A percentile compares a stretch with the other conserved stretches of the same genome.
These are phyloP conservation scores for Ganoderma meredithae DNA, from an alignment of 1,284 basidiomycete species.

Conservation along the genomic window DNA sequence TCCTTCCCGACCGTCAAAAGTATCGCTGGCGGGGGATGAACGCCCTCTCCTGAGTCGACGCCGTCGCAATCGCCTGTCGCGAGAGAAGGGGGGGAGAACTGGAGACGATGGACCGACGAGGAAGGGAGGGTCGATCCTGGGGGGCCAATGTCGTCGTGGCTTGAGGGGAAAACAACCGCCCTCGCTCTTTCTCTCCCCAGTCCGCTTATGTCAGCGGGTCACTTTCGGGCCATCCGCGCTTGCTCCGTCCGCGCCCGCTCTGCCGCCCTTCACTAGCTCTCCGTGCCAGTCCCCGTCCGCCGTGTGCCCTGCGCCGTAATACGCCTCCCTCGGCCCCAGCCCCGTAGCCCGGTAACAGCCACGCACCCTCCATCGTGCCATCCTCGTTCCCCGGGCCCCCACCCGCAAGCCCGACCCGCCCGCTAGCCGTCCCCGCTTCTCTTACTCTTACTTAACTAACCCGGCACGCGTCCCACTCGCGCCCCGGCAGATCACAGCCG, in stretches of 20 bases:
- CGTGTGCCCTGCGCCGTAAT: not conserved
- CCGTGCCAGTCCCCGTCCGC: not conserved
- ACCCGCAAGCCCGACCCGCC: constrained; percentile 8
- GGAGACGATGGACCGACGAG: constrained; percentile 49
- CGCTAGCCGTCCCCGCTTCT: not conserved
- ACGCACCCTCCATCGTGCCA: constrained; percentile 5
- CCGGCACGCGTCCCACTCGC: constrained; percentile 13
- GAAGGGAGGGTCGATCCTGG: constrained; percentile 55
- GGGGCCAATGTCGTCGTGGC: constrained; percentile 45
- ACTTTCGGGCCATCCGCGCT: constrained; percentile 20
- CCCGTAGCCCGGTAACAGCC: constrained; percentile 1
- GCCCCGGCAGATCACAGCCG: not conserved
- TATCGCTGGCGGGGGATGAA: constrained; percentile 39
- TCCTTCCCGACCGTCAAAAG: constrained; percentile 41
- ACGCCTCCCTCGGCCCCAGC: constrained; percentile 7
- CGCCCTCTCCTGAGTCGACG: constrained; percentile 46
- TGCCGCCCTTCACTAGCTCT: constrained; percentile 6
- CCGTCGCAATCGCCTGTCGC: constrained; percentile 53
- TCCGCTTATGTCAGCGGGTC: constrained; percentile 35
- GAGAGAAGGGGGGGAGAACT: constrained; percentile 41
- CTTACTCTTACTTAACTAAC: constrained; percentile 9
- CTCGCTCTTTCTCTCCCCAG: constrained; percentile 25
- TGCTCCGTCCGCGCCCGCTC: constrained; percentile 7
- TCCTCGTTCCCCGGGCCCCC: constrained; percentile 10
- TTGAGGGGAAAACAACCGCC: constrained; percentile 34